Base-by-base conservation (phyloP, 2,329 filamentous ascomycete genomes). In the Monosporascus ibericus region DNA sequence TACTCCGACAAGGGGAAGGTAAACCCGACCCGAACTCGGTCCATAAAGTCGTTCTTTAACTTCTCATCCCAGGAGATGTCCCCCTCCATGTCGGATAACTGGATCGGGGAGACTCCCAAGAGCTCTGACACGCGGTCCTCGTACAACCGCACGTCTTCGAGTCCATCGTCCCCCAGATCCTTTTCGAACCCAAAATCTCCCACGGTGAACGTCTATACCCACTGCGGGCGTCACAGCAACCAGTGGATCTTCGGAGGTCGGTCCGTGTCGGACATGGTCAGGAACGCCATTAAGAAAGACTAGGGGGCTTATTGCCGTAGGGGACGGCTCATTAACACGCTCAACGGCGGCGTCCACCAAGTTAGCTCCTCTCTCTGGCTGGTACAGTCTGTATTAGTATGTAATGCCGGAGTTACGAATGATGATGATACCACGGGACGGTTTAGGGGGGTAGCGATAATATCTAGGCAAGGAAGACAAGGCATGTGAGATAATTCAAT, bases 171-270 rank as follows among this genome's bases (percentile, higher is more conserved):
- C 9, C 2, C 17, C 47, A 22, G 47, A 8, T 30, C 38, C 5
- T 58, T 62, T 6, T 60, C 69, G 18, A 67, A 68, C 55, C 57
- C 71, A 7, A 53, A 44, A 47, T 61, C 69, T n/a, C 72, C 69
- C 20, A 72, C 69, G 8, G 71, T 75, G 58, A 81, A 81, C 55
- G 72, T 75, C 42, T 73, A 80, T 65, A 80, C 77, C 37, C 76
- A 78, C 53, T 81, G 79, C 55, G 79, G 79, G 15, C 71, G 79
- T 15, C 78, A 81, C 63, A 76, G 76, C 39, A 72, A 79, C 58
- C 76, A 81, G 59, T 78, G 73, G 53, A 67, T 81, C 15, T 77
- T 81, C 55, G 68, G 75, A 36, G 78, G 78, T 1, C 73, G 72
- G 42, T 77, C 72, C 2, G 60, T 78, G 22, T 63, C 69, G 7